These are phyloP conservation scores for Cadophora sp. DNA, from an alignment of 2,329 filamentous ascomycete species.

Conservation along the genomic window DNA sequence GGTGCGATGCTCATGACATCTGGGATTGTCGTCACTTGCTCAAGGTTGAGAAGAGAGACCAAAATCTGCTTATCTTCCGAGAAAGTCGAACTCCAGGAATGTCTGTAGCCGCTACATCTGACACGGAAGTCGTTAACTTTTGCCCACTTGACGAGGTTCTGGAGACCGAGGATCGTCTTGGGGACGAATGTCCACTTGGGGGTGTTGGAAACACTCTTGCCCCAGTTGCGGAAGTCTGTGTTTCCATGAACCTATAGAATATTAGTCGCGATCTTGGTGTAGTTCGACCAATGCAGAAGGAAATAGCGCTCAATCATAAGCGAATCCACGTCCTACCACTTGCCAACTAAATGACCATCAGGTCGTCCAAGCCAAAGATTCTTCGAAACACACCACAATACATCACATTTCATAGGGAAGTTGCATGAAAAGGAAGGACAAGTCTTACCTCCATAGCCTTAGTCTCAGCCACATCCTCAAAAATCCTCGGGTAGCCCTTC, in stretches of 20 bases:
- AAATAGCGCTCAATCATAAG: too few species aligned
- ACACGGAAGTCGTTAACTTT: constrained; percentile 46
- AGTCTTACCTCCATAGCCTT: constrained; percentile 45
- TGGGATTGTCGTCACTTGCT: constrained; percentile 48
- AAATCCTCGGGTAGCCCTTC: constrained; percentile 38
- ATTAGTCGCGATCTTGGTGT: too few species aligned
- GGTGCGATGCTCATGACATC: constrained; percentile 45
- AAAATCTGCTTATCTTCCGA: constrained; percentile 50
- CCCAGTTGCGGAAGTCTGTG: constrained; percentile 51
- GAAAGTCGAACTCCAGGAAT: constrained; percentile 52
- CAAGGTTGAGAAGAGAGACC: constrained; percentile 50
- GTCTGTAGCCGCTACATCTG: constrained; percentile 51
- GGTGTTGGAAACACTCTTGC: constrained; percentile 47
- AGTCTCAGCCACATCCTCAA: constrained; percentile 42
- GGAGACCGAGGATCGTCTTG: constrained; percentile 48
- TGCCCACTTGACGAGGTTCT: constrained; percentile 50
- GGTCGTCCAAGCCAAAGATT: not conserved
- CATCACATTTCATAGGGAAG: not conserved
- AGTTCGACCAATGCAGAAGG: too few species aligned
- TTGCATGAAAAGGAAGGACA: not conserved
- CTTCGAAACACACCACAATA: not conserved
- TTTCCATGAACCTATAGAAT: constrained; percentile 41
- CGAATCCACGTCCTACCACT: too few species aligned
- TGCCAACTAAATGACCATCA: not conserved
- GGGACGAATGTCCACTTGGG: constrained; percentile 51